A percentile compares a stretch with the other conserved stretches of the same genome.
These are phyloP conservation scores for Candida ortonii DNA, from an alignment of 805 yeast genomes.

Conservation along the genomic window DNA sequence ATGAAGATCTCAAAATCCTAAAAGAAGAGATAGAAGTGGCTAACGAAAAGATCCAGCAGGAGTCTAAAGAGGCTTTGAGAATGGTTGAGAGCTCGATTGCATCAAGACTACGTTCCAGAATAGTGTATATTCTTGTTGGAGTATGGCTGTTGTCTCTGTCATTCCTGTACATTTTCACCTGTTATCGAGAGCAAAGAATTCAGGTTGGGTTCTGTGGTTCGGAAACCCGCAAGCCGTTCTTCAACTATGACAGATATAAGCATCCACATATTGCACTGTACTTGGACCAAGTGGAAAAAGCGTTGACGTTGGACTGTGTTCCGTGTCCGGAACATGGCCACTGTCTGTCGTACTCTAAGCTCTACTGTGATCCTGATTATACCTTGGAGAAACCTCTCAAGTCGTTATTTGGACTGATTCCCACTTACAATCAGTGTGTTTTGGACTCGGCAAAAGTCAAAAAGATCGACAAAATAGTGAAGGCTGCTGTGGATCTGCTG, in stretches of 20 bases:
- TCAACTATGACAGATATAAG: slow-evolving; percentile 13
- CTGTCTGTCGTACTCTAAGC: slow-evolving; percentile 60
- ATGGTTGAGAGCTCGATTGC: slow-evolving; percentile 9
- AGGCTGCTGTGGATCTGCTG: slow-evolving; percentile 61
- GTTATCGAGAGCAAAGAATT: slow-evolving; percentile 53
- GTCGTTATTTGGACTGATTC: slow-evolving; percentile 54
- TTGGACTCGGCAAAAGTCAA: slow-evolving; percentile 76
- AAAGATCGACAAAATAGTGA: slow-evolving; percentile 62
- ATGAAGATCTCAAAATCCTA: slow-evolving; percentile 20
- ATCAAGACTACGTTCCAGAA: slow-evolving; percentile 4
- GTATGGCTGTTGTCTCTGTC: slow-evolving; percentile 16
- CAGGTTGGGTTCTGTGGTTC: slow-evolving; percentile 76
- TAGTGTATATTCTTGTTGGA: slow-evolving; percentile 10
- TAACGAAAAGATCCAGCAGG: slow-evolving; percentile 23
- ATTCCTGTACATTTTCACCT: slow-evolving; percentile 13
- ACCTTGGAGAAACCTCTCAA: slow-evolving; percentile 52
- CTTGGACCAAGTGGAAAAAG: slow-evolving; percentile 40
- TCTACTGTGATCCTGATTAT: slow-evolving; percentile 74
- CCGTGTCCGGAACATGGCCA: slow-evolving; percentile 81
- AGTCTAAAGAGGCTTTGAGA: slow-evolving; percentile 22
- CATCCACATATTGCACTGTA: slow-evolving; percentile 19
- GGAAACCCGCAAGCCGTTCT: slow-evolving; percentile 45
- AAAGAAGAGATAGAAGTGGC: slow-evolving; percentile 24
- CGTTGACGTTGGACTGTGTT: slow-evolving; percentile 62
- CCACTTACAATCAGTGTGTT: slow-evolving; percentile 64